Conservation (phyloP, 129 eudicot species). For the Helianthus annuus region DNA sequence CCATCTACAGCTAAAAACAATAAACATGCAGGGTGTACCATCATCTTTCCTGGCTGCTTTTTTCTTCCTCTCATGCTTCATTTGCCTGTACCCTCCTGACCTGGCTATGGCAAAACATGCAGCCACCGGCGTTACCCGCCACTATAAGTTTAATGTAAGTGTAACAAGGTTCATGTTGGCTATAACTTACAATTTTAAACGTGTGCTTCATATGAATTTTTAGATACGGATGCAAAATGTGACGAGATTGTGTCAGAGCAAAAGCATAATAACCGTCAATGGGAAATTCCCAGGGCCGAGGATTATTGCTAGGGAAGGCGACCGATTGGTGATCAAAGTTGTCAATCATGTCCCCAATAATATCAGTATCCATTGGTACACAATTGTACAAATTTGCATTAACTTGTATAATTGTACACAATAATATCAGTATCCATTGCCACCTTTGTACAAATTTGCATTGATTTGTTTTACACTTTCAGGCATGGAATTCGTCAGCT, state of each 20-base stretch:
- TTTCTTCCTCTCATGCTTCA: constrained; percentile 29
- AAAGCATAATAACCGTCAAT: constrained; percentile 54
- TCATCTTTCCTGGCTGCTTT: constrained; percentile 26
- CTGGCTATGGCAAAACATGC: constrained; percentile 34
- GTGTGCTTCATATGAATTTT: not conserved
- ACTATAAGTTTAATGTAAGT: constrained; percentile 65
- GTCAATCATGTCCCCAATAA: constrained; percentile 53
- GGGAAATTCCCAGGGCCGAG: constrained; percentile 60
- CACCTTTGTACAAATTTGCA: not conserved
- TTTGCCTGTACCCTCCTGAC: constrained; percentile 4
- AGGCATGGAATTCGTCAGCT: constrained; percentile 18
- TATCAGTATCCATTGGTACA: constrained; percentile 52
- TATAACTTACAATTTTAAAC: not conserved
- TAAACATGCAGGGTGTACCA: constrained; percentile 29
- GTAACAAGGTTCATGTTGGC: not conserved
- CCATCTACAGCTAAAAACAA: constrained; percentile 6
- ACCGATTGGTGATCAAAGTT: constrained; percentile 45
- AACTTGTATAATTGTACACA: not conserved
- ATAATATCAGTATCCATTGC: constrained; percentile 57
- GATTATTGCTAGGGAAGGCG: constrained; percentile 58
- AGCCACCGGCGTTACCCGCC: constrained; percentile 35
- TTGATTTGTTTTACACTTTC: constrained; percentile 21
- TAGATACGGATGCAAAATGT: constrained; percentile 53
- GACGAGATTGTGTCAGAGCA: constrained; percentile 53
- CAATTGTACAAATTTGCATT: not conserved